Evolutionary conservation across 495 filamentous ascomycete species (phyloP), one percentile per base, ranked within the genome.

Genomic region (Polyplosphaeria fusca): DNA sequence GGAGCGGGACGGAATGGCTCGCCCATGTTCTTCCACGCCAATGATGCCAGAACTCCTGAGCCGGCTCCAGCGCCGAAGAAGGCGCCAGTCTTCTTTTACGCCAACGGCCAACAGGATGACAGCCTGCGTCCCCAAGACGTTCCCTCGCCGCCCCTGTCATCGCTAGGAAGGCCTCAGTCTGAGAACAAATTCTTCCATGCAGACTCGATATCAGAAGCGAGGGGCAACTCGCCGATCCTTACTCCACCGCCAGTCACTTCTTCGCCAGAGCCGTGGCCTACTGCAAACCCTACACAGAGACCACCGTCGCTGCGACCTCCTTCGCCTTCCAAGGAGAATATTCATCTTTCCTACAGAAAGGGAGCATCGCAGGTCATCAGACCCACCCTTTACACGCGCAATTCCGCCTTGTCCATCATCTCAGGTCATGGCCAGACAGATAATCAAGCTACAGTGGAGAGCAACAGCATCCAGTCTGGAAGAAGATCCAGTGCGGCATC

Each of bases 121-220:
- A 58, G 45, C 18, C 5, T 52, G 19, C 46, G 20, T 19, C 22
- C 50, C 1, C 2, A 7, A 38, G 39, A 45, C 27, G 49, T 58
- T 5, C 64, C 67, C 4, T 69, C 67, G 5, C 67, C 67, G 30
- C 58, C 67, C 3, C 30, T 61, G 18, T 69, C 64, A 5, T 37
- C 64, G 5, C 42, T 56, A 2, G 58, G 55, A 18, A 46, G 64
- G 22, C 4, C 63, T 11, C 39, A 45, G 19, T 25, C 42, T 20
- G 66, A 58, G 24, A 55, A 63, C 19, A 68, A 68, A 27, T 74
- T 73, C 55, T 71, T 73, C 53, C 79, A 82, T 49, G 80, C 77
- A 3, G 77, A 82, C 60, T 77, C 79, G 5, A 61, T 71, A 5
- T 66, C 72, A 52, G 78, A 81, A 55, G 61, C 60, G 32, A 66